phyloP scores from a whole-genome alignment of 2,329 filamentous ascomycete species.

The Xylaria hypoxylon region DNA sequence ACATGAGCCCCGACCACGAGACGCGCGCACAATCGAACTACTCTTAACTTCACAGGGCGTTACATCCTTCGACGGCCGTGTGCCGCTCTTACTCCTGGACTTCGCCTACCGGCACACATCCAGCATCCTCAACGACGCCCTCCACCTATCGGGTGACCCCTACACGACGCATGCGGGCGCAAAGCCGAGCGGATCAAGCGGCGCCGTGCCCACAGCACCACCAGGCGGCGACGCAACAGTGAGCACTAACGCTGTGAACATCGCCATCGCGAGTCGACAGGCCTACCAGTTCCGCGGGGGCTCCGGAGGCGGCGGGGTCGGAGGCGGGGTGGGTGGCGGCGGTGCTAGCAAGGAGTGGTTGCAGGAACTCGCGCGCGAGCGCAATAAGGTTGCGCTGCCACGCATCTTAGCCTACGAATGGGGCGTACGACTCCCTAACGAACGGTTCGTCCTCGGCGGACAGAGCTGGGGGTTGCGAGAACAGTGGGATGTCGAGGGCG shows the following conservation, averaged over 20 bases:
- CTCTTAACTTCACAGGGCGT: conserved; percentile 83
- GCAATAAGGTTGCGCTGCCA: conserved; percentile 75
- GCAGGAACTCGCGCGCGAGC: conserved; percentile 76
- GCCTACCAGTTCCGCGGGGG: conserved; percentile 75
- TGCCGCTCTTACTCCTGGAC: conserved; percentile 84
- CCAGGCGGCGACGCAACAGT: conserved; percentile 67
- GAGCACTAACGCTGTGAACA: conserved; percentile 73
- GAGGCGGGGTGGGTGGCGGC: conserved; percentile 57
- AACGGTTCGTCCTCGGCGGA: conserved; percentile 75
- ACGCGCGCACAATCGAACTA: conserved; percentile 82
- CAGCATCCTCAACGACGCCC: conserved; percentile 75
- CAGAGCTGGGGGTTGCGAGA: conserved; percentile 73
- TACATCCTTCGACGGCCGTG: conserved; percentile 82
- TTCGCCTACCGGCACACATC: conserved; percentile 87
- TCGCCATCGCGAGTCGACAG: conserved; percentile 77
- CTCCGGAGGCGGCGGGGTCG: conserved; percentile 57
- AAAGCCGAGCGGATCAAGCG: conserved; percentile 62
- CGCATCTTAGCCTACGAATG: conserved; percentile 73
- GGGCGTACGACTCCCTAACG: conserved; percentile 74
- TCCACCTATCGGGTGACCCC: conserved; percentile 76
- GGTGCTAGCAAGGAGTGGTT: conserved; percentile 79
- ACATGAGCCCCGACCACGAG: conserved; percentile 73
- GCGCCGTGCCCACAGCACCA: conserved; percentile 61
- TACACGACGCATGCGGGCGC: conserved; percentile 70
- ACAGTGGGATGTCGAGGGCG: conserved; percentile 60